A percentile compares a stretch with the other conserved stretches of the same genome.
phyloP scores from a whole-genome alignment of 257 asterid genomes.

The Coffea eugenioides region DNA sequence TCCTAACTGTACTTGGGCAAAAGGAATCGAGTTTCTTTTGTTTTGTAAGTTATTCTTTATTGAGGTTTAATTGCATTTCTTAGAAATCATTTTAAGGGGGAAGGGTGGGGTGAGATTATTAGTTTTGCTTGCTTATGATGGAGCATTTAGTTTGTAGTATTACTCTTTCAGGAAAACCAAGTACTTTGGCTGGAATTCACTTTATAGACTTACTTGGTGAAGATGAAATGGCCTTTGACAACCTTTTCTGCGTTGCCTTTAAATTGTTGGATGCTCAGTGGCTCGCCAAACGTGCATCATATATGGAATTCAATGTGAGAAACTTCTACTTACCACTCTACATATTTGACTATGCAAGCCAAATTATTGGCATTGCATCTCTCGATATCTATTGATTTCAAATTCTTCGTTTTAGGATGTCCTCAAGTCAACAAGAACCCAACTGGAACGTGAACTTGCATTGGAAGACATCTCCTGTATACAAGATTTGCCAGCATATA shows the following conservation, averaged over 20 bases:
- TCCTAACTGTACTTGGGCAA: too few species aligned
- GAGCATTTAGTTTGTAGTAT: neutral
- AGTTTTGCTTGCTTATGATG: too few species aligned
- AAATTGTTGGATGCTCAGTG: constrained; percentile 88
- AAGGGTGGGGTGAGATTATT: neutral
- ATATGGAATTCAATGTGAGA: constrained; percentile 91
- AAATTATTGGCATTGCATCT: neutral
- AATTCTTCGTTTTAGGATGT: constrained; percentile 55
- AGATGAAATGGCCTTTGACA: constrained; percentile 91
- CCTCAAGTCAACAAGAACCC: constrained; percentile 70
- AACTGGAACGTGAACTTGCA: constrained; percentile 78
- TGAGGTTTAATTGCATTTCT: neutral
- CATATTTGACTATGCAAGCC: neutral
- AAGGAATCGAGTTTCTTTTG: neutral
- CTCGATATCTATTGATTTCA: neutral
- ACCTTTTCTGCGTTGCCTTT: constrained; percentile 85
- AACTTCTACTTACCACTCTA: neutral
- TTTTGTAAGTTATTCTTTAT: too few species aligned
- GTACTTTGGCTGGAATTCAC: constrained; percentile 59
- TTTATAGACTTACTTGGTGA: constrained; percentile 60
- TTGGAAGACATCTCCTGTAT: constrained; percentile 62
- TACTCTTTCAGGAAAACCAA: constrained; percentile 59
- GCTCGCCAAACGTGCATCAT: constrained; percentile 89
- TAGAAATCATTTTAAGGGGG: neutral
- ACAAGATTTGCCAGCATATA: constrained; percentile 75